Conservation (phyloP, 371 early-diverging fungal species). For the Mortierella sp. region DNA sequence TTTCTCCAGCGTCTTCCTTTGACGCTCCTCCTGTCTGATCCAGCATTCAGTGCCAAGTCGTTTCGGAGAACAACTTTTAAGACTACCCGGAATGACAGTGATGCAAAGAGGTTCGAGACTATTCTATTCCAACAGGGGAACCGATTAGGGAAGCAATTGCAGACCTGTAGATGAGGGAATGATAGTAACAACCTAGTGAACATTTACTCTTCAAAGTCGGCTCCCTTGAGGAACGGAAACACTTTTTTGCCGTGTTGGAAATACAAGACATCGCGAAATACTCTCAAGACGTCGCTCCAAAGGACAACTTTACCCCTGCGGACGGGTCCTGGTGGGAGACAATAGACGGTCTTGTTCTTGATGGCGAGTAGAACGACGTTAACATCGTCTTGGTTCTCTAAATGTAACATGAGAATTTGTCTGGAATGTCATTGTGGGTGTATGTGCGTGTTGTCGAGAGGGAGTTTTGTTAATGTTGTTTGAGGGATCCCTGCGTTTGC, state of each 20-base stretch:
- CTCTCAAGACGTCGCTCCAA: neutral
- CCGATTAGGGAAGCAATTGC: neutral
- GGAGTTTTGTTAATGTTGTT: no score
- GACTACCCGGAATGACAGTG: neutral
- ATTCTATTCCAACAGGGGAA: neutral
- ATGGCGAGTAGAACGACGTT: neutral
- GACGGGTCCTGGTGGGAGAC: neutral
- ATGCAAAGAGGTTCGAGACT: neutral
- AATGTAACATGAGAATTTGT: no score
- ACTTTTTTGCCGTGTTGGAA: neutral
- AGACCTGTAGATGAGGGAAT: no score
- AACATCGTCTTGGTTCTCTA: neutral
- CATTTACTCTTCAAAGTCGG: neutral
- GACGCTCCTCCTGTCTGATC: neutral
- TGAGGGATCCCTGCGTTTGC: no score
- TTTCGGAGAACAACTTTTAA: neutral
- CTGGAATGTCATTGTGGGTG: no score
- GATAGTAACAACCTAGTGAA: neutral
- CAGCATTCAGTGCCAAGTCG: no score
- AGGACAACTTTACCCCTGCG: neutral
- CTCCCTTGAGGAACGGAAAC: neutral
- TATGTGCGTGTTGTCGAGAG: no score
- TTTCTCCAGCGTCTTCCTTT: neutral
- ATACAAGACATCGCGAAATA: neutral
- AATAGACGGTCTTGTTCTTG: neutral